A percentile compares a stretch with the other conserved stretches of the same genome.
Conservation (phyloP, 2,329 filamentous ascomycete species). For the Exophiala xenobiotica region DNA sequence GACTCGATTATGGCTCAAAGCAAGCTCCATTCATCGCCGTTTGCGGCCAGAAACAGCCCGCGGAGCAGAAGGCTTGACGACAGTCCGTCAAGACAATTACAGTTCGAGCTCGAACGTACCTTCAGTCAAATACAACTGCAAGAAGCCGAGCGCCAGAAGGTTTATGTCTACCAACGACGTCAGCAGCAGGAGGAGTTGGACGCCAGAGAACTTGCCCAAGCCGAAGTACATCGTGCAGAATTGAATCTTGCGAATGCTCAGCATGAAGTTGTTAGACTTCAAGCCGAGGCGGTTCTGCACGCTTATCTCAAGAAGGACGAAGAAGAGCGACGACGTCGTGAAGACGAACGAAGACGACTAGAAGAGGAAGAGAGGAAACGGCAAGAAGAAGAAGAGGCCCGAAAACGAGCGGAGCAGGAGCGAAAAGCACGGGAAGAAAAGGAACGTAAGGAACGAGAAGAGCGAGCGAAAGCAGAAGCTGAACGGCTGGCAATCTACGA, state of each 20-base stretch:
- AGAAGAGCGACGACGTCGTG: conserved; percentile 24
- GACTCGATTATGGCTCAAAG: conserved; percentile 13
- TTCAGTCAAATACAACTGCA: conserved; percentile 44
- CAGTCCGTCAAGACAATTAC: conserved; percentile 27
- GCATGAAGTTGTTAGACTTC: conserved; percentile 63
- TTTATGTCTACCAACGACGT: conserved; percentile 44
- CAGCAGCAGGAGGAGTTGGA: conserved; percentile 61
- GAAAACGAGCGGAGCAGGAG: conserved; percentile 38
- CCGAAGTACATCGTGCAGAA: conserved; percentile 63
- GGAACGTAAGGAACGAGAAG: conserved; percentile 42
- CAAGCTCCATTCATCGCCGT: conserved; percentile 19
- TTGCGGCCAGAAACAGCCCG: conserved; percentile 17
- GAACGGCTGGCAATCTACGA: conserved; percentile 51
- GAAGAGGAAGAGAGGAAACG: conserved; percentile 39
- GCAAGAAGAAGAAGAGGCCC: conserved; percentile 35
- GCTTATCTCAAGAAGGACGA: conserved; percentile 42
- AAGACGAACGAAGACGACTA: conserved; percentile 37
- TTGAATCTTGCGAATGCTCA: conserved; percentile 64
- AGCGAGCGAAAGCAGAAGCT: conserved; percentile 43
- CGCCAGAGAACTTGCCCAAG: conserved; percentile 60
- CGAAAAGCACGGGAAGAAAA: conserved; percentile 40
- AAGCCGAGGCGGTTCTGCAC: conserved; percentile 55
- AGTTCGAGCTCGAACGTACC: conserved; percentile 40
- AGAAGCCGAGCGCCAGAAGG: conserved; percentile 43
- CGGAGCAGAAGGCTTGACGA: conserved; percentile 20